Evolutionary conservation across 1,139 yeast species (phyloP).

Genomic region (Saccharomyces hybrid): DNA sequence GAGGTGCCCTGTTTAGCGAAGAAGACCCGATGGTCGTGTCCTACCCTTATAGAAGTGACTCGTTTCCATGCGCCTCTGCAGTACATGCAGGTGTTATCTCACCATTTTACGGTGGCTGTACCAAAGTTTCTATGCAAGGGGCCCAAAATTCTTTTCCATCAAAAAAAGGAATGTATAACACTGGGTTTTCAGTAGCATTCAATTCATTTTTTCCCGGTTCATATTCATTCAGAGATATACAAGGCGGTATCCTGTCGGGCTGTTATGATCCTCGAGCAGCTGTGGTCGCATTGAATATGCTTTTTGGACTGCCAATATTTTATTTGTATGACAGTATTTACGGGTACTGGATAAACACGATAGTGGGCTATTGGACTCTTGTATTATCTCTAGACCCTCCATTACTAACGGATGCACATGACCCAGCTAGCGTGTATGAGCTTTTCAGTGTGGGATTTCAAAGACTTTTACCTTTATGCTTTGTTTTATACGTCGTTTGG

Average conservation of each 20-base stretch:
- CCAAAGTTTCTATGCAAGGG: slow-evolving; percentile 54
- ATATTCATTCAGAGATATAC: slow-evolving; percentile 45
- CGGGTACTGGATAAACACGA: slow-evolving; percentile 53
- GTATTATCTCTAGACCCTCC: slow-evolving; percentile 83
- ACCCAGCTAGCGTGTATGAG: slow-evolving; percentile 47
- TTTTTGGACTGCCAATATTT: slow-evolving; percentile 54
- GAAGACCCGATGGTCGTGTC: slow-evolving; percentile 32
- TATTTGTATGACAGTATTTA: slow-evolving; percentile 48
- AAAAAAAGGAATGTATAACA: slow-evolving; percentile 40
- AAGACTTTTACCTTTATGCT: slow-evolving; percentile 67
- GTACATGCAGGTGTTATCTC: slow-evolving; percentile 77
- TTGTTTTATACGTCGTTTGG: slow-evolving; percentile 73
- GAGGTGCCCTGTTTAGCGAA: slow-evolving; percentile 36
- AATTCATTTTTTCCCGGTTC: slow-evolving; percentile 71
- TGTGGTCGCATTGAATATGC: slow-evolving; percentile 50
- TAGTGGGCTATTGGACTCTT: slow-evolving; percentile 85
- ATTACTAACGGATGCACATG: slow-evolving; percentile 45
- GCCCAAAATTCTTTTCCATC: slow-evolving; percentile 43
- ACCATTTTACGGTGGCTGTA: slow-evolving; percentile 76
- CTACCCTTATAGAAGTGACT: slow-evolving; percentile 76
- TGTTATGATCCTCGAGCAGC: slow-evolving; percentile 62
- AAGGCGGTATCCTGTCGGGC: slow-evolving; percentile 34
- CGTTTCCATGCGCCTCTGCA: slow-evolving; percentile 86
- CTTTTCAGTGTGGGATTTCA: slow-evolving; percentile 66
- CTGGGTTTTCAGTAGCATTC: slow-evolving; percentile 53